phyloP scores from a whole-genome alignment of 2,329 filamentous ascomycete genomes.

The Pseudogymnoascus sp. region DNA sequence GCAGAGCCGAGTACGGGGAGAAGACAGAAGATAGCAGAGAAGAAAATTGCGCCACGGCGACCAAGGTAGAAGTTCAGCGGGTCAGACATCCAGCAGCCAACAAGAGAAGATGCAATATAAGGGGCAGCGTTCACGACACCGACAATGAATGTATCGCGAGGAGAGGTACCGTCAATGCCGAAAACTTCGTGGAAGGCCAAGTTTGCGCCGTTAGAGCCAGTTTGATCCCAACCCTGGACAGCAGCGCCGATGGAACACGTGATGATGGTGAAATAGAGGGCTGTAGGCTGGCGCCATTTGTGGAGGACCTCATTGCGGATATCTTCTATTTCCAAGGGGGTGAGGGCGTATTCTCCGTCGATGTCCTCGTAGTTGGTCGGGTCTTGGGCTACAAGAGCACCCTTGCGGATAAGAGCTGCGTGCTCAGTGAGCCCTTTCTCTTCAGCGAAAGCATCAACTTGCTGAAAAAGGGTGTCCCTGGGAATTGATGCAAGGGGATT shows the following conservation, averaged over 20 bases:
- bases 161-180: constrained; percentile 36
- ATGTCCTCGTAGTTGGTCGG: constrained; percentile 55
- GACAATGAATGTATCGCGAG: constrained; percentile 42
- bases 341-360: constrained; percentile 46
- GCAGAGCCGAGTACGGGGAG: constrained; percentile 64
- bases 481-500: constrained; percentile 49
- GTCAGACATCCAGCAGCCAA: constrained; percentile 60
- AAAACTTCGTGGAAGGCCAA: constrained; percentile 40
- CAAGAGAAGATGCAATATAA: constrained; percentile 43
- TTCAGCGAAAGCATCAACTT: constrained; percentile 53
- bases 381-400: constrained; percentile 65
- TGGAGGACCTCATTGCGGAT: constrained; percentile 56
- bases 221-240: constrained; percentile 38
- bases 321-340: constrained; percentile 49
- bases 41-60: constrained; percentile 62
- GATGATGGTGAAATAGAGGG: constrained; percentile 57
- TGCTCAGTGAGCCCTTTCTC: constrained; percentile 51
- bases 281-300: constrained; percentile 56
- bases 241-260: constrained; percentile 62
- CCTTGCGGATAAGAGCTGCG: constrained; percentile 52
- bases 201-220: constrained; percentile 48
- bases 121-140: constrained; percentile 58
- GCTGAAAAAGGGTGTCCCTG: constrained; percentile 39
- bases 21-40: constrained; percentile 65
- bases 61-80: constrained; percentile 56